phyloP scores from a whole-genome alignment of 345 rosid genomes.

The Clausena lansium region DNA sequence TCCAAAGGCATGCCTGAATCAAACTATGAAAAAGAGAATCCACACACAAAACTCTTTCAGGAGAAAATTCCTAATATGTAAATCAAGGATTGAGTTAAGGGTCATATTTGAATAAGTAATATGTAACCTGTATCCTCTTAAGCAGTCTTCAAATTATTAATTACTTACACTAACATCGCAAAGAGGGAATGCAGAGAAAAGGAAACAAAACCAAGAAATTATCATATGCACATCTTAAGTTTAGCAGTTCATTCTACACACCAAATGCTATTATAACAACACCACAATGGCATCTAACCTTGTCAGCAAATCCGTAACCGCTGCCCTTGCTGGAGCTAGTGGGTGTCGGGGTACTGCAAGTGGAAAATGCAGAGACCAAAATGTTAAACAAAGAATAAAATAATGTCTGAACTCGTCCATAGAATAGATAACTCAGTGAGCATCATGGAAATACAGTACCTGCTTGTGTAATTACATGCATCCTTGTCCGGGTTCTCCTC shows the following conservation, averaged over 20 bases:
- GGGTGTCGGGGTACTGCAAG: constrained; percentile 58
- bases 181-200: background rate
- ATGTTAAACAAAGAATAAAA: background rate
- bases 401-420: background rate
- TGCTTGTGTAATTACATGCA: constrained; percentile 52
- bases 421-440: background rate
- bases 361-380: constrained; percentile 6
- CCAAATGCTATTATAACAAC: background rate
- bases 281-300: constrained; percentile 52
- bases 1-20: background rate
- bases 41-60: background rate
- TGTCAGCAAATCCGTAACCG: constrained; percentile 97
- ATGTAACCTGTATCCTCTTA: constrained; percentile 2
- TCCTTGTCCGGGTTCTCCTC: constrained; percentile 82
- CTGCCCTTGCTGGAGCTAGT: constrained; percentile 65
- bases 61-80: background rate
- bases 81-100: background rate
- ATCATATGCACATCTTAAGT: background rate
- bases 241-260: background rate
- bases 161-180: background rate
- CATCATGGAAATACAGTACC: constrained; percentile 39
- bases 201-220: background rate
- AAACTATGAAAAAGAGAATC: background rate
- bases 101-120: background rate
- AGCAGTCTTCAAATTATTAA: background rate